phyloP scores from a whole-genome alignment of 2,329 filamentous ascomycete species.

The Claviceps sp. region DNA sequence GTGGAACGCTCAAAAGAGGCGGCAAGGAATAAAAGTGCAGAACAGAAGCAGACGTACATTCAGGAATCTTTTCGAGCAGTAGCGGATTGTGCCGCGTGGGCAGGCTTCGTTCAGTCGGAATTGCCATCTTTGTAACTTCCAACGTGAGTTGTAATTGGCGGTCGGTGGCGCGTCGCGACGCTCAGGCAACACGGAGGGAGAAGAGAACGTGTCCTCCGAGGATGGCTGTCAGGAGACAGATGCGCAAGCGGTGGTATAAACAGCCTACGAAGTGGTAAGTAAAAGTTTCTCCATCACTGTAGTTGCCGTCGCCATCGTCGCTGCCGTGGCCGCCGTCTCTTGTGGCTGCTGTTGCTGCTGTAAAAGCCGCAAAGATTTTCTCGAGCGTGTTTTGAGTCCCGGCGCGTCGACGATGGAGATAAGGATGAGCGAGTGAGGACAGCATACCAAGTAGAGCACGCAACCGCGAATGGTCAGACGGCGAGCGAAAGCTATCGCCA shows the following conservation, averaged over 20 bases:
- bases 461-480: background rate
- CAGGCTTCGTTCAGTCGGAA: constrained; percentile 29
- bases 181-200: background rate
- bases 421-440: background rate
- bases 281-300: background rate
- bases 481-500: background rate
- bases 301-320: background rate
- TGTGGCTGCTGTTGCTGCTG: background rate
- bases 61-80: constrained; percentile 49
- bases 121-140: constrained; percentile 19
- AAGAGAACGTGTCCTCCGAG: background rate
- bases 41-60: constrained; percentile 33
- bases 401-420: background rate
- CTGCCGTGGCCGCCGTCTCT: background rate
- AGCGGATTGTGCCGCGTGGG: constrained; percentile 53
- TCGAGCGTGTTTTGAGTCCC: background rate
- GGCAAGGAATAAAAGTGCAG: background rate
- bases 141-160: background rate
- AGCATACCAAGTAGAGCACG: constrained; percentile 1
- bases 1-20: background rate
- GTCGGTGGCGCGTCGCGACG: constrained; percentile 3
- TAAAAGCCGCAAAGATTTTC: background rate
- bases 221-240: background rate
- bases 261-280: background rate
- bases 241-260: background rate